Evolutionary conservation across 1,284 basidiomycete species (phyloP).

Genomic region (Kwoniella shivajii): DNA sequence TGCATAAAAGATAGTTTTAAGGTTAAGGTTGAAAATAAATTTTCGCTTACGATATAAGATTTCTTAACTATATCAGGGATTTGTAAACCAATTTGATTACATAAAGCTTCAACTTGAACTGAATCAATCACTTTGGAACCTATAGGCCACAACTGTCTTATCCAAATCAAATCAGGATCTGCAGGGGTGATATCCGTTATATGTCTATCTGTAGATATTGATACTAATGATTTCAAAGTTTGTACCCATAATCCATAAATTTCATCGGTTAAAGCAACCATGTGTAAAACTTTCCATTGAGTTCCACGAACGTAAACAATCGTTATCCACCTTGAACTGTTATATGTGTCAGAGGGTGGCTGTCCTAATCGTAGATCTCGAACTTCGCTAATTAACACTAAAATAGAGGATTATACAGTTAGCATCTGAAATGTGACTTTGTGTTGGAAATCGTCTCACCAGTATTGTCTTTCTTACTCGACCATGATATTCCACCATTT

Average conservation of each 20-base stretch:
- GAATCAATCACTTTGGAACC: constrained; percentile 36
- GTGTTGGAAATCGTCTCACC: constrained; percentile 56
- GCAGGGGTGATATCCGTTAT: constrained; percentile 39
- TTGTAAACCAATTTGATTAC: constrained; percentile 59
- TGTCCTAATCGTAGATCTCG: constrained; percentile 83
- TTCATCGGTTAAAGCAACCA: constrained; percentile 74
- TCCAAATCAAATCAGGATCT: constrained; percentile 50
- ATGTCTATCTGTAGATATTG: constrained; percentile 37
- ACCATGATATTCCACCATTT: constrained; percentile 76
- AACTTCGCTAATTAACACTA: constrained; percentile 87
- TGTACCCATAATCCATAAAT: constrained; percentile 62
- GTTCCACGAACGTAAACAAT: constrained; percentile 59
- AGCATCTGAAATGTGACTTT: not conserved
- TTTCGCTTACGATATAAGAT: constrained; percentile 69
- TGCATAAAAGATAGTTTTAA: not conserved
- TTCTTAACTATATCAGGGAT: constrained; percentile 33
- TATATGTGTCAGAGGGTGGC: constrained; percentile 62
- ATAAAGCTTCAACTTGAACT: constrained; percentile 62
- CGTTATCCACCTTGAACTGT: constrained; percentile 57
- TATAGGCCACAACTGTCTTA: constrained; percentile 49
- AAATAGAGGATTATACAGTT: not conserved
- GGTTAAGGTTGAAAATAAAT: not conserved
- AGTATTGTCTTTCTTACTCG: constrained; percentile 72
- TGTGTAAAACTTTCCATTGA: constrained; percentile 88
- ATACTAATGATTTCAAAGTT: constrained; percentile 56